Base-by-base conservation (phyloP, 1,284 basidiomycete species). In the Xanthoconium separans region DNA sequence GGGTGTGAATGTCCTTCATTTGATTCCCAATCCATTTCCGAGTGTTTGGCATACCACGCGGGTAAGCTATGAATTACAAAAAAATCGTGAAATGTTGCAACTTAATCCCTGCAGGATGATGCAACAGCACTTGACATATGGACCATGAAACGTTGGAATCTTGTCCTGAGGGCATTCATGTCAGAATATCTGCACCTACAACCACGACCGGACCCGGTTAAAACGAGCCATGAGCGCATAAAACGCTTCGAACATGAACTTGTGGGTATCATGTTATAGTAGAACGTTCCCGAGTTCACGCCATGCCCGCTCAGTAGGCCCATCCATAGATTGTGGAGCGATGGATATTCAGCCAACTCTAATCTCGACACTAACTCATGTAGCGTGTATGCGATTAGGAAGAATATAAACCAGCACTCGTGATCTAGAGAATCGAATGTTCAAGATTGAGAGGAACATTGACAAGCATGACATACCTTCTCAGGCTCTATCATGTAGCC, bases 1-100 rank as follows among this genome's bases (percentile, higher is more conserved):
- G 50, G 97, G 96, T 7, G 95, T 99, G 18, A 93, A 86, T 53
- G 76, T 98, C 46, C 72, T 99, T 58, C 97, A 99, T 70, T 68
- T 99, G 47, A 99, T 99, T 56, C 75, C 95, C 0, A 83, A 82
- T 41, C 95, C 93, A 0, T 99, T 99, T 70, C 97, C 97, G 0
- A 57, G 48, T 2, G 95, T 97, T 7, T 98, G 96, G 97, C 97
- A 98, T 71, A 89, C 81, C 15, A 68, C 94, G 29, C 69, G 66
- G 53, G 92, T 93, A 61, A 63, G 83, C 61, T 10, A 12, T 52
- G 10, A 30, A 42, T 59, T 24, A n/a, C 43, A 33, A 36, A 37
- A 46, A 49, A 49, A 9, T 41, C 34, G 33, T 6, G 16, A 55
- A 27, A 27, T 30, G 18, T 39, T 52, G 27, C 39, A 47, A 9